Conservation (phyloP, 1,139 yeast species). For the Suzukiozyma palmioleophila region DNA sequence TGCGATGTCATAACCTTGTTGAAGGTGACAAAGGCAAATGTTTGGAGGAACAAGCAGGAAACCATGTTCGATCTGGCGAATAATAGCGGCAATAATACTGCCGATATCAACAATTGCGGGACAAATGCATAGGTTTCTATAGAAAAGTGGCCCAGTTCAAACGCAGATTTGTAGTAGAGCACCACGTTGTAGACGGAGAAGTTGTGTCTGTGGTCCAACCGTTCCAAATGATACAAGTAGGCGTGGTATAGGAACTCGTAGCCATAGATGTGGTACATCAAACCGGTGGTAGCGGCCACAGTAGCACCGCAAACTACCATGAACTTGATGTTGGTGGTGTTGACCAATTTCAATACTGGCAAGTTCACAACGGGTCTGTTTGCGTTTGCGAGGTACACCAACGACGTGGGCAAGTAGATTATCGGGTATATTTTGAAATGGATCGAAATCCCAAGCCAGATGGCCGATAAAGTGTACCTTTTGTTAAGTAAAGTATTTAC, state of each 20-base stretch:
- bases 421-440: slow-evolving; percentile 92
- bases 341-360: slow-evolving; percentile 37
- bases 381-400: slow-evolving; percentile 22
- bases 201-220: slow-evolving; percentile 92
- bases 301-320: slow-evolving; percentile 36
- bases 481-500: slow-evolving; percentile 39
- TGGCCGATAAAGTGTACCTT: slow-evolving; percentile 47
- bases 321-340: slow-evolving; percentile 44
- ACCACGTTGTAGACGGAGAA: slow-evolving; percentile 82
- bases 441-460: slow-evolving; percentile 69
- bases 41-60: slow-evolving; percentile 79
- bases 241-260: slow-evolving; percentile 73
- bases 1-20: slow-evolving; percentile 94
- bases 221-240: slow-evolving; percentile 73
- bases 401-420: slow-evolving; percentile 64
- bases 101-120: slow-evolving; percentile 71
- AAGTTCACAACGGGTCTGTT: slow-evolving; percentile 19
- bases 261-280: slow-evolving; percentile 71
- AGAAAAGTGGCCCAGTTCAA: slow-evolving; percentile 7
- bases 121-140: slow-evolving; percentile 62
- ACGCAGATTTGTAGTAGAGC: slow-evolving; percentile 61
- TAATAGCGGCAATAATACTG: slow-evolving; percentile 54
- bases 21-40: slow-evolving; percentile 83
- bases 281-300: slow-evolving; percentile 40
- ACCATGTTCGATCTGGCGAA: slow-evolving; percentile 51